Evolutionary conservation across 441 rosid species (phyloP).

Genomic region (Breynia disticha): DNA sequence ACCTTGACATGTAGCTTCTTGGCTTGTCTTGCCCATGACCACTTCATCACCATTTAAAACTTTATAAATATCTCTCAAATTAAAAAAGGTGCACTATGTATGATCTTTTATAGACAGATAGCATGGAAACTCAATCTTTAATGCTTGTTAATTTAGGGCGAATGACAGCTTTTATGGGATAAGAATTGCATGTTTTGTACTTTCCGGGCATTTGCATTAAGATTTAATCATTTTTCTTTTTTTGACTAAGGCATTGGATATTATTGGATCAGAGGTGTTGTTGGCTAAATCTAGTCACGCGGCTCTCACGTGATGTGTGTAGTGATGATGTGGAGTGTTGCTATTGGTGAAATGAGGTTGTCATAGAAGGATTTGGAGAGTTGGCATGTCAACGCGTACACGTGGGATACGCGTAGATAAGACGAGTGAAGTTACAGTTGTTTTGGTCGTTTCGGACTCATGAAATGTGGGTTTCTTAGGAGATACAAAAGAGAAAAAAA

Average conservation of each 20-base stretch:
- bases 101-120: background rate
- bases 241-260: background rate
- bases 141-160: too few species aligned
- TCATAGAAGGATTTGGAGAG: background rate
- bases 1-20: slow-evolving; percentile 35
- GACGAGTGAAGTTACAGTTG: background rate
- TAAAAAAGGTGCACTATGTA: background rate
- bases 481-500: too few species aligned
- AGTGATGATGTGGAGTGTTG: background rate
- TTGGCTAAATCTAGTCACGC: background rate
- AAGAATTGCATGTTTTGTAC: too few species aligned
- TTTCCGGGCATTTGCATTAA: background rate
- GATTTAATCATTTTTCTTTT: too few species aligned
- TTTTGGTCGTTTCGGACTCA: too few species aligned
- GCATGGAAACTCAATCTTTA: background rate
- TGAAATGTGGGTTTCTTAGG: too few species aligned
- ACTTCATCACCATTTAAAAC: slow-evolving; percentile 12
- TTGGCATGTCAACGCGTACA: background rate
- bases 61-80: background rate
- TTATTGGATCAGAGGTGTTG: background rate
- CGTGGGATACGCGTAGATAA: slow-evolving; percentile 1
- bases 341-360: background rate
- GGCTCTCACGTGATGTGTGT: background rate
- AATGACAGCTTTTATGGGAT: too few species aligned
- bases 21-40: slow-evolving; percentile 5